Evolutionary conservation across 257 asterid species (phyloP).

Genomic region (Solanum pinnatisectum): DNA sequence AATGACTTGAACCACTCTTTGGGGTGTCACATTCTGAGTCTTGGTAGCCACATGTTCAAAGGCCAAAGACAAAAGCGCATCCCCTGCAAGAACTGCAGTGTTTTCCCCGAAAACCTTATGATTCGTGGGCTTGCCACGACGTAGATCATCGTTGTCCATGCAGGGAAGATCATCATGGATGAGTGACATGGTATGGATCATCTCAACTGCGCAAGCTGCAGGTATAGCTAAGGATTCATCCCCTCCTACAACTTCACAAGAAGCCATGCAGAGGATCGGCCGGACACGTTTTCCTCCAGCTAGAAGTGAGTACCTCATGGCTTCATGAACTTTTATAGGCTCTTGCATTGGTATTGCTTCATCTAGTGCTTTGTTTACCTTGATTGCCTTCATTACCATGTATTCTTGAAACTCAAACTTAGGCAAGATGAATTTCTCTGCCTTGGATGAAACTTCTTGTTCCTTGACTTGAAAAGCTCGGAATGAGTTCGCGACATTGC

Average conservation of each 20-base stretch:
- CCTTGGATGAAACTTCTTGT: conserved; percentile 10
- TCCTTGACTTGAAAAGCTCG: not conserved
- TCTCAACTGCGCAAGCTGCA: conserved; percentile 51
- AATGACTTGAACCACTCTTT: conserved; percentile 31
- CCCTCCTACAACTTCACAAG: conserved; percentile 58
- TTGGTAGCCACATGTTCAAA: conserved; percentile 46
- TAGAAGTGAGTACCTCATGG: conserved; percentile 69
- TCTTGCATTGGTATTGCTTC: conserved; percentile 47
- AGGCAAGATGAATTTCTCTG: conserved; percentile 8
- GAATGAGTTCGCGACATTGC: conserved; percentile 10
- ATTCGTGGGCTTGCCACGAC: conserved; percentile 54
- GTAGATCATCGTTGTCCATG: conserved; percentile 59
- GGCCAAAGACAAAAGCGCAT: conserved; percentile 55
- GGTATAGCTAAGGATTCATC: conserved; percentile 39
- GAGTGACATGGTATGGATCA: conserved; percentile 72
- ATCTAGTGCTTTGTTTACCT: conserved; percentile 43
- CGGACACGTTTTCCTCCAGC: conserved; percentile 61
- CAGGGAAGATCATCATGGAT: conserved; percentile 75
- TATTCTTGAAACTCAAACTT: conserved; percentile 36
- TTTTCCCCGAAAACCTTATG: conserved; percentile 58
- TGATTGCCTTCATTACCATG: conserved; percentile 29
- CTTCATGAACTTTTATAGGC: conserved; percentile 44
- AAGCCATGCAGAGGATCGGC: conserved; percentile 55
- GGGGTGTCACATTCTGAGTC: conserved; percentile 15
- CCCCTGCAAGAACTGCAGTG: conserved; percentile 60